Evolutionary conservation across 2,329 filamentous ascomycete genomes (phyloP).

Genomic region (Septoria petroselini): DNA sequence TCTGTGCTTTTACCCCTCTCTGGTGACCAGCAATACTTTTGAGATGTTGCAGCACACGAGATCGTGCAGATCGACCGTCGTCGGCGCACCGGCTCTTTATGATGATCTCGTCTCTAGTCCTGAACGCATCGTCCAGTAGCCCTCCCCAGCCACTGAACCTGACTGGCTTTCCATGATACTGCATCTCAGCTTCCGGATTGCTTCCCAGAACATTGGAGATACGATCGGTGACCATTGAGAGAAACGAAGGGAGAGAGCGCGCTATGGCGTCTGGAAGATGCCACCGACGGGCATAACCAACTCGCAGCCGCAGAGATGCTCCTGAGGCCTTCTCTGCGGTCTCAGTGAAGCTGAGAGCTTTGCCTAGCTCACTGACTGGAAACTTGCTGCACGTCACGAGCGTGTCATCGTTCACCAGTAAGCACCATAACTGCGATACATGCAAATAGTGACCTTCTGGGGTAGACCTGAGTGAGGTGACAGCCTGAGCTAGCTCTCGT

Average conservation of each 20-base stretch:
- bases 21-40: not conserved
- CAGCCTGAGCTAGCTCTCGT: constrained; percentile 15
- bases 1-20: too few species aligned
- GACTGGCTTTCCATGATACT: constrained; percentile 1
- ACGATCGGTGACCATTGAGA: constrained; percentile 13
- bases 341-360: not conserved
- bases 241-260: constrained; percentile 1
- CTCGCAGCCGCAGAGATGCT: not conserved
- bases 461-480: constrained; percentile 2
- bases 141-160: constrained; percentile 1
- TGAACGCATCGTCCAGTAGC: not conserved
- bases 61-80: not conserved
- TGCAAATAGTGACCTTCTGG: constrained; percentile 14
- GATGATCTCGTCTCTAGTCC: not conserved
- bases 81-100: not conserved
- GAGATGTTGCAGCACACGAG: not conserved
- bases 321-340: not conserved
- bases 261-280: not conserved
- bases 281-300: constrained; percentile 11
- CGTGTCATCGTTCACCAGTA: constrained; percentile 18
- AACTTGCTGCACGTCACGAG: constrained; percentile 19
- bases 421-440: constrained; percentile 17
- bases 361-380: constrained; percentile 4
- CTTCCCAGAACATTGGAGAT: constrained; percentile 4
- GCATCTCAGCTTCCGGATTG: constrained; percentile 4